Evolutionary conservation across 1,284 basidiomycete species (phyloP).

Genomic region (Microbotryum lychnidis-dioicae): DNA sequence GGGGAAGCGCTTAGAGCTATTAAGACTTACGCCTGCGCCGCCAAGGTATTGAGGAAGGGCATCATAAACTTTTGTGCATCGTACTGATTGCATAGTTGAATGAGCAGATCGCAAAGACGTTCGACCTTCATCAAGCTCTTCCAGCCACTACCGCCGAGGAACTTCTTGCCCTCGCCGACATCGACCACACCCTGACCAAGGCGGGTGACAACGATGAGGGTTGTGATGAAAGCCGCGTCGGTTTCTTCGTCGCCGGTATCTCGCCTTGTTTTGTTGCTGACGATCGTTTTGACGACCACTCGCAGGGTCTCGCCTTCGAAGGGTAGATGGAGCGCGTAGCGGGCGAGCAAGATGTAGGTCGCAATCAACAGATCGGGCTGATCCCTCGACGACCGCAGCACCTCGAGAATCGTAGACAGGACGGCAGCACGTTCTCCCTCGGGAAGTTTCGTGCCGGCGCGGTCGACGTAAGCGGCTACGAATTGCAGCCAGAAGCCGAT

Average conservation of each 20-base stretch:
- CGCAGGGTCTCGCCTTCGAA: constrained; percentile 53
- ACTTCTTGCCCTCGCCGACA: constrained; percentile 24
- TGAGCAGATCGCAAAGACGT: constrained; percentile 19
- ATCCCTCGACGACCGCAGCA: constrained; percentile 16
- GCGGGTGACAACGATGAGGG: constrained; percentile 49
- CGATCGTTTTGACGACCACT: constrained; percentile 52
- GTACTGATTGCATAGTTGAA: constrained; percentile 27
- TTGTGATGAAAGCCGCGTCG: constrained; percentile 50
- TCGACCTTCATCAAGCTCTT: constrained; percentile 23
- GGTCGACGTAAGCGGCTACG: constrained; percentile 68
- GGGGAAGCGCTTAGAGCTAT: too few relatives aligned
- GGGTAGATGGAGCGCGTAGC: constrained; percentile 56
- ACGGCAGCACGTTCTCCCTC: constrained; percentile 36
- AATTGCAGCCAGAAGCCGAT: constrained; percentile 76
- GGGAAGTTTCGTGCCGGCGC: constrained; percentile 32
- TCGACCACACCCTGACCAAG: constrained; percentile 22
- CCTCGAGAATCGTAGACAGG: constrained; percentile 38
- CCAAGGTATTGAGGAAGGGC: constrained; percentile 27
- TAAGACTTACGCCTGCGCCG: constrained; percentile 14
- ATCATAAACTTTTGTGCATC: constrained; percentile 25
- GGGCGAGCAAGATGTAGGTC: constrained; percentile 59
- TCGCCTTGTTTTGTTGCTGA: constrained; percentile 37
- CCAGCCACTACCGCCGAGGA: constrained; percentile 27
- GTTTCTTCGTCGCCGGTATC: constrained; percentile 43
- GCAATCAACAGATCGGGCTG: constrained; percentile 40